Evolutionary conservation across 2,329 filamentous ascomycete genomes (phyloP), one percentile per base, ranked within the genome.

Genomic region (Talaromyces sp.): DNA sequence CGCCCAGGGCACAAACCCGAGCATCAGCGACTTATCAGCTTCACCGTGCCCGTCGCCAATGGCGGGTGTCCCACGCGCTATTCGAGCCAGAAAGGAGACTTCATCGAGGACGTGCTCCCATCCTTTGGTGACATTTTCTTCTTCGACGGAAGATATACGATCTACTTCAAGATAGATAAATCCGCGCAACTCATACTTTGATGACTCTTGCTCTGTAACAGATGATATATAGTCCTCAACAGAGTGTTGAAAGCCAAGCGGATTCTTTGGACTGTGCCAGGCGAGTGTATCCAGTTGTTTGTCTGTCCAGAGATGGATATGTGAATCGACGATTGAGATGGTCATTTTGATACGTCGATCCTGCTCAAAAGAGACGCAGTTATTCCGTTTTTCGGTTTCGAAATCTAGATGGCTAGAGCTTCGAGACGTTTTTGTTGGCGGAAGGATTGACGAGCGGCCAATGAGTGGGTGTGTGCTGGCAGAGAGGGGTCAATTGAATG

Each of bases 81-180:
- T 83, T 42, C 86, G 82, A 63, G 84, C 81, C 62, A 93, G 73
- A 75, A 87, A 91, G 48, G 81, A 81, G 31, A 96, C 81, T 77
- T 96, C 93, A 63, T 85, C 80, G 3, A 96, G 81, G 0, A 91
- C 88, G 52, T 84, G 80, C 23, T 81, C 78, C 82, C 91, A 93
- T 75, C 88, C 88, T 28, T 72, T 72, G 12, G 28, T 18, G 5
- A 16, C 48, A 46, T 69, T 75, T 23, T 79, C 80, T 7, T 81
- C 72, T 23, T 78, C 77, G 21, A 86, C 74, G 67, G 85, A 84
- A 68, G 88, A 83, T 69, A 84, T 85, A 66, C 91, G 88, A 75
- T 96, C 92, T 12, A 89, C 88, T 79, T 96, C 92, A 66, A 96
- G 77, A 75, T 93, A 92, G 67, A 96, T 81, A 77, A 93, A 93